Percentiles rank a stretch among this genome's conserved stretches.
Evolutionary conservation across 176 grass and related monocot genomes (phyloP).

Genomic region (Triticum turgidum): DNA sequence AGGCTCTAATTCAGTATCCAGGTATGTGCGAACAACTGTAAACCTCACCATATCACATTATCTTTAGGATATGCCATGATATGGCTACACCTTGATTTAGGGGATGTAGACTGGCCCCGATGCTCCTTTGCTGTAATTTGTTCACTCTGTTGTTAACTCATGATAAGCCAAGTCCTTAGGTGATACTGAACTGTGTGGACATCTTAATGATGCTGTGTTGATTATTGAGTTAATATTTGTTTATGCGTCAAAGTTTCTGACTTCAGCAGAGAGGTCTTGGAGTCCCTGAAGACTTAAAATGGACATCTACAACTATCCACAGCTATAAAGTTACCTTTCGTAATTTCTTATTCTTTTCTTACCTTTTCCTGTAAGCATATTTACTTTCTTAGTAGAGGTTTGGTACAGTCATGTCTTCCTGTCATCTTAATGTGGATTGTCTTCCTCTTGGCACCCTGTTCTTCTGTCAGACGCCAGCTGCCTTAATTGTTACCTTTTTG

Average conservation of each 20-base stretch:
- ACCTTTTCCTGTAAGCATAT: slow-evolving; percentile 39
- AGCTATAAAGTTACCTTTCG: slow-evolving; percentile 55
- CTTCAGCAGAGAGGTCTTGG: slow-evolving; percentile 51
- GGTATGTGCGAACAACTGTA: slow-evolving; percentile 42
- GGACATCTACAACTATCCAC: slow-evolving; percentile 54
- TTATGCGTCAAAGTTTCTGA: slow-evolving; percentile 49
- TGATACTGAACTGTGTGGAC: background rate
- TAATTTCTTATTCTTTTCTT: slow-evolving; percentile 63
- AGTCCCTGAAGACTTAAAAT: slow-evolving; percentile 56
- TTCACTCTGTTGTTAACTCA: background rate
- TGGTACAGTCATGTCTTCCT: slow-evolving; percentile 30
- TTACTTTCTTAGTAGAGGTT: slow-evolving; percentile 44
- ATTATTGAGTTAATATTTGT: slow-evolving; percentile 30
- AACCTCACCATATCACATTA: background rate
- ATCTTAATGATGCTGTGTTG: slow-evolving; percentile 13
- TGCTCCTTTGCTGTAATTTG: slow-evolving; percentile 20
- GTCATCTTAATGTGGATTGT: background rate
- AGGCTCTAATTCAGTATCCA: slow-evolving; percentile 93
- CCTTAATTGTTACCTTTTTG: background rate
- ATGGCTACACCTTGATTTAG: background rate
- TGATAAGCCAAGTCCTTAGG: slow-evolving; percentile 3
- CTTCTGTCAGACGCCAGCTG: slow-evolving; percentile 1
- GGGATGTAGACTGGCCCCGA: background rate
- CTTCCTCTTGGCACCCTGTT: background rate
- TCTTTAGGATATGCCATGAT: slow-evolving; percentile 13